Evolutionary conservation across 331 rosid genomes (phyloP).

Genomic region (Rhamnella rubrinervis): DNA sequence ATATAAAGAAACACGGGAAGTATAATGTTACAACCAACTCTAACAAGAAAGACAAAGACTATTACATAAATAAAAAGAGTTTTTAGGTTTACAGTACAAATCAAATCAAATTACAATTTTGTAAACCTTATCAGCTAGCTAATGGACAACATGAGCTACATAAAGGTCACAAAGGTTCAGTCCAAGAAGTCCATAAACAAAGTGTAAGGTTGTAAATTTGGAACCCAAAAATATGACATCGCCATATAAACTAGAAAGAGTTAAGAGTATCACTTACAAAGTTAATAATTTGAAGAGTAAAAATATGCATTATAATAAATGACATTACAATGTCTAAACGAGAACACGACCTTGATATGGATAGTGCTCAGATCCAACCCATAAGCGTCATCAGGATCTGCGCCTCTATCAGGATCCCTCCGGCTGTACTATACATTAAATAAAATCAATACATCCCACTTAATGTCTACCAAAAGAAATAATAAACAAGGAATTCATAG

Average conservation of each 20-base stretch:
- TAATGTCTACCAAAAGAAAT: background rate
- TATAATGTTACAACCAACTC: too few relatives aligned
- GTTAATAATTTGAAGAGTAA: background rate
- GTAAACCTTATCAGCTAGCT: too few relatives aligned
- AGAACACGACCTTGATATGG: conserved; percentile 70
- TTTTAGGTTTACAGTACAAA: too few relatives aligned
- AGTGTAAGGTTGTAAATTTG: too few relatives aligned
- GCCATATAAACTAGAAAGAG: too few relatives aligned
- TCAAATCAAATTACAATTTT: too few relatives aligned
- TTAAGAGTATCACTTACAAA: background rate
- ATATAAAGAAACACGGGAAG: too few relatives aligned
- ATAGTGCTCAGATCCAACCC: conserved; percentile 31
- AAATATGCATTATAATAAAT: background rate
- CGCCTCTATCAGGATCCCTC: conserved; percentile 55
- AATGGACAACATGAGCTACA: too few relatives aligned
- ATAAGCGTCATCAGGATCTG: conserved; percentile 51
- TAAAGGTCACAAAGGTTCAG: too few relatives aligned
- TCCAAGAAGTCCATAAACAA: too few relatives aligned
- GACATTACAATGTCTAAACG: conserved; percentile 41
- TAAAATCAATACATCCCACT: background rate
- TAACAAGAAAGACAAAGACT: too few relatives aligned
- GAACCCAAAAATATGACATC: background rate
- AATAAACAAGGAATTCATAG: background rate
- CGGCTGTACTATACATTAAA: conserved; percentile 45
- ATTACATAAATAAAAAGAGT: conserved; percentile 6